Evolutionary conservation across 176 grass and related monocot genomes (phyloP).

Genomic region (Cenchrus americanus): DNA sequence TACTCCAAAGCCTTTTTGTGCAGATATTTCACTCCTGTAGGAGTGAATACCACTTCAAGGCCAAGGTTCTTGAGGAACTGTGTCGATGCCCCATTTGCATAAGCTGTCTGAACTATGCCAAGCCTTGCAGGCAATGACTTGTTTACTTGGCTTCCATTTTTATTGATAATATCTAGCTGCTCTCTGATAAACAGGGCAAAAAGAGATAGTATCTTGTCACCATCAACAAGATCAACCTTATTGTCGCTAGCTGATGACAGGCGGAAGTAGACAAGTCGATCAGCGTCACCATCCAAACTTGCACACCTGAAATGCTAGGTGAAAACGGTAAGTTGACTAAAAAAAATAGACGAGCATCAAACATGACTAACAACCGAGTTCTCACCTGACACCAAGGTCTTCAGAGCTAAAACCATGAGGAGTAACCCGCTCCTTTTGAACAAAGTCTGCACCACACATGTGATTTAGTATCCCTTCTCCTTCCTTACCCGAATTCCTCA

Average conservation of each 20-base stretch:
- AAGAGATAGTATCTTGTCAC: conserved; percentile 89
- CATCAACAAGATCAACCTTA: conserved; percentile 83
- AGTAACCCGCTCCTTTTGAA: conserved; percentile 88
- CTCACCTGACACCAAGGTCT: conserved; percentile 71
- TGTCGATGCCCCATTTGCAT: conserved; percentile 92
- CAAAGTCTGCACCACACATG: conserved; percentile 90
- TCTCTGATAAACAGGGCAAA: conserved; percentile 93
- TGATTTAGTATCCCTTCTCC: conserved; percentile 95
- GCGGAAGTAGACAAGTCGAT: conserved; percentile 83
- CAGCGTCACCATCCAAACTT: conserved; percentile 93
- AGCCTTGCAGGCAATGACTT: conserved; percentile 62
- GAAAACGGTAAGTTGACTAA: conserved; percentile 31
- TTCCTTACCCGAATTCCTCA: conserved; percentile 76
- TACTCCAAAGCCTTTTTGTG: conserved; percentile 88
- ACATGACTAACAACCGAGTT: background rate
- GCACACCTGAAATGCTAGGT: conserved; percentile 80
- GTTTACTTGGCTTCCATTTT: conserved; percentile 25
- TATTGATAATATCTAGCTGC: conserved; percentile 70
- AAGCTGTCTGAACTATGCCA: conserved; percentile 89
- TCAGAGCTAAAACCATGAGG: conserved; percentile 66
- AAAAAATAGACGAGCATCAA: background rate
- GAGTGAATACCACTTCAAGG: conserved; percentile 80
- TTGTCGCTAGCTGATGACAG: conserved; percentile 55
- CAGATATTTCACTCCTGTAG: conserved; percentile 93
- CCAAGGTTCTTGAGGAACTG: conserved; percentile 69